Evolutionary conservation across 495 filamentous ascomycete genomes (phyloP), one percentile per base, ranked within the genome.

Genomic region (Daldinia caldariorum): DNA sequence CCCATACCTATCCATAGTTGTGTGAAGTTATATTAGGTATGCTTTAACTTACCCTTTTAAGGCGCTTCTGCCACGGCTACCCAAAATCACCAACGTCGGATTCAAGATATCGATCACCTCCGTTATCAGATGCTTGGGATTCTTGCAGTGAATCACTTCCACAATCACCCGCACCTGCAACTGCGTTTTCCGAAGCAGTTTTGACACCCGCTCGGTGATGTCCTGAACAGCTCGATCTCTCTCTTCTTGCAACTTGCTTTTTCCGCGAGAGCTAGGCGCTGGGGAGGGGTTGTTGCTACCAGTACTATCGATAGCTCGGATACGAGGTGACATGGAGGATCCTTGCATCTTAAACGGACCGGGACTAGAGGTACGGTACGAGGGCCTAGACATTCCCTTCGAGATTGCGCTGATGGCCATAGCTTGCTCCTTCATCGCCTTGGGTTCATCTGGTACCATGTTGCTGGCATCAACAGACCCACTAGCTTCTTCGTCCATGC

Each of bases 111-210:
- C 95, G 75, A 99, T 97, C 68, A 94, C 91, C 80, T 95, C 92
- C 3, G 90, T 93, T 47, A 95, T 88, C 75, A 95, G 81, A 76
- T 92, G 88, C 78, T 90, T 93, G 6, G 94, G 93, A 71, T 91
- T 97, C 84, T 97, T 97, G 89, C 95, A 98, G 77, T 98, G 94
- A 68, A 98, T 92, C 20, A 97, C 94, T 78, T 99, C 95, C 37
- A 99, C 90, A 29, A 95, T 92, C 58, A 97, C 88, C 51, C 92
- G 88, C 38, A 97, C 94, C 76, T 98, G 94, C 43, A 99, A 83
- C 60, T 91, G 84, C 5, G 95, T 99, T 83, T 93, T 96, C 68
- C 94, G 86, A 64, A 99, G 82, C 49, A 97, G 79, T 71, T 90
- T 92, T 35, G 94, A 87, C 66, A 94, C 92, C 1, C 90, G 86